Conservation (phyloP, 225 moss, liverwort and hornwort genomes). For the Neckera pumila region DNA sequence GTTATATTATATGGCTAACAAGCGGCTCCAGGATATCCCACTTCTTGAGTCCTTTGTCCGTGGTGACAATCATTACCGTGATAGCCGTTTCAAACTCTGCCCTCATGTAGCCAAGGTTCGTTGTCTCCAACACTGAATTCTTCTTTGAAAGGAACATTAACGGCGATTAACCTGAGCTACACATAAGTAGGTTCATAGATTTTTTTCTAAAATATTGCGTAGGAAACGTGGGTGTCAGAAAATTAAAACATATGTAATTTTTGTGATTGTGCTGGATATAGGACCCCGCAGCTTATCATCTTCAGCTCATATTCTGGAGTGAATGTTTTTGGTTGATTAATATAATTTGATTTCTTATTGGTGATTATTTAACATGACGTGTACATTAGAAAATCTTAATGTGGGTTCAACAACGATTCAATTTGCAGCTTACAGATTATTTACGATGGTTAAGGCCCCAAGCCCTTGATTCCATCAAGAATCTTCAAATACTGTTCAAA, state of each 20-base stretch:
- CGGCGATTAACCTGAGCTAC: background rate
- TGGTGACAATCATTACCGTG: conserved; percentile 65
- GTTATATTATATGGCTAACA: conserved; percentile 72
- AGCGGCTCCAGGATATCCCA: conserved; percentile 59
- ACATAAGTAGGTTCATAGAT: background rate
- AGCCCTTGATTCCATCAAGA: background rate
- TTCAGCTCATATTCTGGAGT: background rate
- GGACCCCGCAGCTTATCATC: background rate
- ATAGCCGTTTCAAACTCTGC: conserved; percentile 82
- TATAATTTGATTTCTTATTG: background rate
- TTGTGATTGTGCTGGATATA: background rate
- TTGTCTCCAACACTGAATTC: background rate
- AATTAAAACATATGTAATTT: background rate
- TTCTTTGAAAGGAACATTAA: background rate
- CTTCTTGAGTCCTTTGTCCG: conserved; percentile 73
- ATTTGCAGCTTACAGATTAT: background rate
- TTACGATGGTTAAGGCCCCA: background rate
- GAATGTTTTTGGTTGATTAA: background rate
- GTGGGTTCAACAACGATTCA: background rate
- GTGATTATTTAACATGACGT: background rate
- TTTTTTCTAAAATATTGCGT: background rate
- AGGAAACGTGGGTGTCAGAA: background rate
- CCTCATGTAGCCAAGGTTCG: conserved; percentile 89
- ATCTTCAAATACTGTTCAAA: background rate
- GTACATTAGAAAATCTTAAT: background rate